phyloP scores from a whole-genome alignment of 2,329 filamentous ascomycete species.

The Elsinoe ampelina region DNA sequence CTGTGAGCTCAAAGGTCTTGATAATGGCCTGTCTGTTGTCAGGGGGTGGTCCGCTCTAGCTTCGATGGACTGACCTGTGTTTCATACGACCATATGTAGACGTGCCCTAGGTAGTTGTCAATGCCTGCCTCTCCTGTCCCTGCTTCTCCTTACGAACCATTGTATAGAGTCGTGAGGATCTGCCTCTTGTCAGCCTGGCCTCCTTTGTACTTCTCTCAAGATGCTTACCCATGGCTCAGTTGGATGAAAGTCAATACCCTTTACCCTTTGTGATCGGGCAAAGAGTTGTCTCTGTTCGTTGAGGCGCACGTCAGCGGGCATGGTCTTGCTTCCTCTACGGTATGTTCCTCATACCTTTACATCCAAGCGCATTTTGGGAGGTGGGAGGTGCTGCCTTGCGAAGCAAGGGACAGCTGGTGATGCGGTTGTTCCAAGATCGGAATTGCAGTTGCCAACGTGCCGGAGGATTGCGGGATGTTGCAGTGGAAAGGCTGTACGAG shows the following conservation, averaged over 20 bases:
- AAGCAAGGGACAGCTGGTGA: slow-evolving; percentile 23
- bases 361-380: slow-evolving; percentile 46
- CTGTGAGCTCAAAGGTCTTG: slow-evolving; percentile 97
- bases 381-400: slow-evolving; percentile 19
- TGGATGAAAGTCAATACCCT: slow-evolving; percentile 94
- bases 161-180: slow-evolving; percentile 89
- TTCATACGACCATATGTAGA: slow-evolving; percentile 98
- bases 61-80: slow-evolving; percentile 48
- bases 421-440: neutral
- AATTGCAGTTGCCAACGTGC: neutral
- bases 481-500: neutral
- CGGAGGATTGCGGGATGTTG: neutral
- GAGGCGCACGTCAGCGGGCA: slow-evolving; percentile 33
- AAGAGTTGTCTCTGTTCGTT: slow-evolving; percentile 63
- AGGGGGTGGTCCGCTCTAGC: slow-evolving; percentile 14
- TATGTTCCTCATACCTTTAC: slow-evolving; percentile 41
- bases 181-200: slow-evolving; percentile 21
- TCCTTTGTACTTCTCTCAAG: slow-evolving; percentile 21
- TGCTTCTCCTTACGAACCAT: slow-evolving; percentile 49
- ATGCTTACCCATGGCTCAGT: slow-evolving; percentile 80
- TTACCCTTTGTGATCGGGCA: slow-evolving; percentile 89
- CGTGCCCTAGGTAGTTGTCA: slow-evolving; percentile 58
- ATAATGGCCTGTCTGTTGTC: slow-evolving; percentile 60
- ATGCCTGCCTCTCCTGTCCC: slow-evolving; percentile 5
- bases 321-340: slow-evolving; percentile 12